These are phyloP conservation scores for Ophiostoma pallidulum DNA, from an alignment of 2,329 filamentous ascomycete genomes.

Conservation along the genomic window DNA sequence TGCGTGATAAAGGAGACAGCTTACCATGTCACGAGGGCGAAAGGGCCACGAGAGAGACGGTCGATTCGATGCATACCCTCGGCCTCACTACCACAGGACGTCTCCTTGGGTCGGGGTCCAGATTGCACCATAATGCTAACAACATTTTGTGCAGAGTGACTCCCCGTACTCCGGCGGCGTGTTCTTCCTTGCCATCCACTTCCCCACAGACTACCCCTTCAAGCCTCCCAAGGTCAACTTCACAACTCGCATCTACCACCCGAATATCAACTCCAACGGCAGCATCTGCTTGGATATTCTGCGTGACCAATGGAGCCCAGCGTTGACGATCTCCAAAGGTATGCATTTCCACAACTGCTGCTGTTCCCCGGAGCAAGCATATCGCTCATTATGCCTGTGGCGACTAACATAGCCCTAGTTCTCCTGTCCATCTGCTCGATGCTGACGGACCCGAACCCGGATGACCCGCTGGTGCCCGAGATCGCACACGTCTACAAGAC, in stretches of 20 bases:
- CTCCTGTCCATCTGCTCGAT: slow-evolving; percentile 98
- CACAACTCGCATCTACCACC: slow-evolving; percentile 98
- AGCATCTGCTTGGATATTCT: slow-evolving; percentile 98
- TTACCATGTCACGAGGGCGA: too few relatives aligned
- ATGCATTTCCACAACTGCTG: too few relatives aligned
- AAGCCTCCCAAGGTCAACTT: slow-evolving; percentile 99
- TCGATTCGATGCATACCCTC: too few relatives aligned
- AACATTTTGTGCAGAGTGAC: slow-evolving; percentile 56
- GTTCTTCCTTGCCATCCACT: slow-evolving; percentile 98
- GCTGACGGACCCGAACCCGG: slow-evolving; percentile 98
- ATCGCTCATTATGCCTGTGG: too few relatives aligned
- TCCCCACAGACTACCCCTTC: slow-evolving; percentile 99
- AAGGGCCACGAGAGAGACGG: too few relatives aligned
- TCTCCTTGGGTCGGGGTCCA: too few relatives aligned
- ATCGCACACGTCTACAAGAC: slow-evolving; percentile 99
- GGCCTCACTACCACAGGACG: too few relatives aligned
- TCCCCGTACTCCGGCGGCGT: slow-evolving; percentile 97
- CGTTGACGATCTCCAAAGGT: slow-evolving; percentile 98
- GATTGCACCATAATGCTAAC: slow-evolving; percentile 21
- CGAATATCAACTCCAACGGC: slow-evolving; percentile 99
- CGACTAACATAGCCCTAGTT: slow-evolving; percentile 46
- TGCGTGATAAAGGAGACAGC: too few relatives aligned
- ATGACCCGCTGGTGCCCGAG: slow-evolving; percentile 96
- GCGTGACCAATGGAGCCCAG: slow-evolving; percentile 98
- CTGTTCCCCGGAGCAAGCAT: too few relatives aligned